Percentiles rank a stretch among this genome's conserved stretches.
Conservation (phyloP, 345 rosid genomes). For the Salix brachista region DNA sequence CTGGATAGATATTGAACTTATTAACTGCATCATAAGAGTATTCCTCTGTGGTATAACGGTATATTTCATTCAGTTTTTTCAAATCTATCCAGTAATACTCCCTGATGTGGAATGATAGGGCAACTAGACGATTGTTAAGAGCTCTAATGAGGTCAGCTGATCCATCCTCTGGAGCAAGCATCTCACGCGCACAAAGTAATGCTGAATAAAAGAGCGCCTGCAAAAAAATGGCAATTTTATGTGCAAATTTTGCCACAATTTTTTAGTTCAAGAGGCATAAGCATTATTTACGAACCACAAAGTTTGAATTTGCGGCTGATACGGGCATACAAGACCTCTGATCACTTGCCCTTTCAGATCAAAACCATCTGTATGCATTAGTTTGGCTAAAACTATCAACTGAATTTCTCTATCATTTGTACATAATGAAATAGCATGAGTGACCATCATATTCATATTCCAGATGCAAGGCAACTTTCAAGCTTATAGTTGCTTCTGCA, state of each 20-base stretch:
- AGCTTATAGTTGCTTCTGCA: not conserved
- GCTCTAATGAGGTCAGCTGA: slow-evolving; percentile 77
- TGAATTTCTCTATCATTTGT: not conserved
- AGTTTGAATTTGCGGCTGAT: not conserved
- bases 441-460: not conserved
- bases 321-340: not conserved
- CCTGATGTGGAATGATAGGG: slow-evolving; percentile 81
- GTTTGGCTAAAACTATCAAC: not conserved
- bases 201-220: slow-evolving; percentile 82
- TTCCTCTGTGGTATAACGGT: slow-evolving; percentile 83
- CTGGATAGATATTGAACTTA: slow-evolving; percentile 90
- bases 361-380: not conserved
- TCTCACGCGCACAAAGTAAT: slow-evolving; percentile 74
- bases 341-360: not conserved
- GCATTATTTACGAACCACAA: not conserved
- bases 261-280: not conserved
- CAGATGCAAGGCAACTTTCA: not conserved
- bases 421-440: not conserved
- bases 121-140: slow-evolving; percentile 75
- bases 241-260: not conserved
- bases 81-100: slow-evolving; percentile 87
- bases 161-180: slow-evolving; percentile 81
- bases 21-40: slow-evolving; percentile 87
- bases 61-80: slow-evolving; percentile 72
- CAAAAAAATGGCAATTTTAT: not conserved